phyloP scores from a whole-genome alignment of 345 rosid species.

The Ailanthus altissimus region DNA sequence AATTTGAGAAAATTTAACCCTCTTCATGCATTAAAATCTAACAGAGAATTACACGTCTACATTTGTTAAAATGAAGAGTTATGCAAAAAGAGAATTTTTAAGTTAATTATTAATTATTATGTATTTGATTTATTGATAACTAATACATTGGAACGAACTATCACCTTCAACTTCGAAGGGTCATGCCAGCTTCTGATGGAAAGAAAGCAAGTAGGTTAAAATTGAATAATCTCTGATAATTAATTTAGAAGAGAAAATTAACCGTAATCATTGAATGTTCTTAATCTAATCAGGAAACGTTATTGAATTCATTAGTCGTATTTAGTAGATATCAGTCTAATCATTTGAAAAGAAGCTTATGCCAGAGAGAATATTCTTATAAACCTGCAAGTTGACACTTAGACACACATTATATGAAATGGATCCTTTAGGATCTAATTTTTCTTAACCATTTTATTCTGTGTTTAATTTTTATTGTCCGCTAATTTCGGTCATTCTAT shows the following conservation, averaged over 20 bases:
- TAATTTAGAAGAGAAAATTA: not conserved
- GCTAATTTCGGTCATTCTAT: slow-evolving; percentile 1
- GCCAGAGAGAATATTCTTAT: not conserved
- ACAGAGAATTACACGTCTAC: no score
- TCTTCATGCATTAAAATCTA: no score
- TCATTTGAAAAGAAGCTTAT: not conserved
- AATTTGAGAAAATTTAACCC: no score
- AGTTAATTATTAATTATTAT: no score
- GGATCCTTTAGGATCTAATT: not conserved
- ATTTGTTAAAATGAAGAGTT: no score
- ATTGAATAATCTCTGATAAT: not conserved
- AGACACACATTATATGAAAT: not conserved
- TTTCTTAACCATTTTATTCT: not conserved
- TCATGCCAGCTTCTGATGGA: not conserved
- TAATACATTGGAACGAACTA: not conserved
- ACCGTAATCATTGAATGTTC: not conserved
- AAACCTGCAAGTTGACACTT: not conserved
- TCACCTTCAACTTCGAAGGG: not conserved
- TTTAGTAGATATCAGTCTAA: not conserved
- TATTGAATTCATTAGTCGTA: not conserved
- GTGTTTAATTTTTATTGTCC: not conserved
- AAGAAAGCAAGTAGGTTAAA: not conserved
- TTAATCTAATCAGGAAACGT: not conserved
- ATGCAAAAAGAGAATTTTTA: no score
- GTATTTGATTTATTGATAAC: not conserved